These are phyloP conservation scores for Cucumis cinereus DNA, from an alignment of 306 rosid genomes.

Conservation along the genomic window DNA sequence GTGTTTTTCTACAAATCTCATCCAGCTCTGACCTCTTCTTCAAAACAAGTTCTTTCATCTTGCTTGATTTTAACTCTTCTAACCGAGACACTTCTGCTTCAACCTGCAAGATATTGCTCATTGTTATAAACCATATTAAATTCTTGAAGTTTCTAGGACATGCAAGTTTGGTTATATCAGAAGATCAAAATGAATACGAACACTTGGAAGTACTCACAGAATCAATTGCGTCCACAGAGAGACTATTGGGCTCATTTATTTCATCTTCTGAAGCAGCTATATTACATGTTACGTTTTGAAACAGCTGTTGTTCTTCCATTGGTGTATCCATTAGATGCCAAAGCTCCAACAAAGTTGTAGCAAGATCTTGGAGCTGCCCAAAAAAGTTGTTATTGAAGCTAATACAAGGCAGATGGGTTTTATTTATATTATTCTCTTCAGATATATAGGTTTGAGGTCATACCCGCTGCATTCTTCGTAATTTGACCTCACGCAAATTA, in stretches of 20 bases:
- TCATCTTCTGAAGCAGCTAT: constrained; percentile 51
- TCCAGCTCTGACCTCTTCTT: constrained; percentile 54
- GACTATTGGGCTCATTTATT: constrained; percentile 41
- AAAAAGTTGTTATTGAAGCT: constrained; percentile 5
- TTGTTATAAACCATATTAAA: neutral
- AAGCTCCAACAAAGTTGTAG: constrained; percentile 44
- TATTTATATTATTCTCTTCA: neutral
- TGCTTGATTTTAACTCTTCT: constrained; percentile 53
- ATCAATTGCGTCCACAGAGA: constrained; percentile 36
- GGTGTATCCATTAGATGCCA: constrained; percentile 78
- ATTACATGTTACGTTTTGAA: constrained; percentile 45
- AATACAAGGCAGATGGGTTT: neutral
- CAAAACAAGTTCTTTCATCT: constrained; percentile 46
- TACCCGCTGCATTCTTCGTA: constrained; percentile 53
- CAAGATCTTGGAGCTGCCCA: constrained; percentile 46
- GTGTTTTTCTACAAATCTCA: constrained; percentile 42
- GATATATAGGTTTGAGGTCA: neutral
- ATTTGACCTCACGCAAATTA: constrained; percentile 41
- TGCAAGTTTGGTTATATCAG: neutral
- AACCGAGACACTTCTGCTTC: constrained; percentile 61
- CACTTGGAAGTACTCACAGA: constrained; percentile 26
- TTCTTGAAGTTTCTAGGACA: neutral
- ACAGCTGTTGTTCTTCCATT: constrained; percentile 36
- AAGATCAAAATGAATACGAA: neutral
- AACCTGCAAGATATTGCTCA: constrained; percentile 24